These are phyloP conservation scores for Plantago elongata DNA, from an alignment of 257 asterid genomes.

Conservation along the genomic window DNA sequence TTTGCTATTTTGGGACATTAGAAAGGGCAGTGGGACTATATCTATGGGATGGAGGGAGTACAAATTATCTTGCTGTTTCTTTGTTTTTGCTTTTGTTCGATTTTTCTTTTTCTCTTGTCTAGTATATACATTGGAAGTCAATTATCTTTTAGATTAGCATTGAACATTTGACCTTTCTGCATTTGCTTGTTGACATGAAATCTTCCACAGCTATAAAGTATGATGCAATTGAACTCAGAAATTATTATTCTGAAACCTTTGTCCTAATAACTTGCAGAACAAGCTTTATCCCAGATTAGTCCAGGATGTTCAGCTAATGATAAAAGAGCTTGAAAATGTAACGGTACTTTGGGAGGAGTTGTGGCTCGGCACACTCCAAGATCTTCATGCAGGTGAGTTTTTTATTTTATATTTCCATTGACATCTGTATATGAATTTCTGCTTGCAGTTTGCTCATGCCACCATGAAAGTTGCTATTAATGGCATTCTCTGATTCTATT, in stretches of 20 bases:
- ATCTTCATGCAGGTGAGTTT: slow-evolving; percentile 82
- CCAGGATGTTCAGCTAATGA: slow-evolving; percentile 88
- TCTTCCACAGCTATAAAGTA: not conserved
- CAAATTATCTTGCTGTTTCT: slow-evolving; percentile 4
- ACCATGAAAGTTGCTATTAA: too few relatives aligned
- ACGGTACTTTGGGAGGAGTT: slow-evolving; percentile 99
- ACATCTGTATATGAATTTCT: slow-evolving; percentile 1
- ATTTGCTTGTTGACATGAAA: slow-evolving; percentile 1
- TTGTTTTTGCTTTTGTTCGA: too few relatives aligned
- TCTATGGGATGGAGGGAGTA: too few relatives aligned
- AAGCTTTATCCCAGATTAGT: slow-evolving; percentile 80
- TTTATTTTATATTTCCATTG: slow-evolving; percentile 9
- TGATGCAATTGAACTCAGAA: slow-evolving; percentile 1
- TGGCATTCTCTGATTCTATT: too few relatives aligned
- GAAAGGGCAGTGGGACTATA: too few relatives aligned
- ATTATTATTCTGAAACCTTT: not conserved
- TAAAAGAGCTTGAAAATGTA: slow-evolving; percentile 88
- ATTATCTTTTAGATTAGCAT: not conserved
- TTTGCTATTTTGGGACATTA: too few relatives aligned
- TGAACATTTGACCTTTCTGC: slow-evolving; percentile 7
- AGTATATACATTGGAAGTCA: not conserved
- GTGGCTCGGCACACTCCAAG: slow-evolving; percentile 99
- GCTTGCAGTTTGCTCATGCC: too few relatives aligned
- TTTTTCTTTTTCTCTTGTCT: slow-evolving; percentile 9
- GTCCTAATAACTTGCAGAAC: slow-evolving; percentile 51